Conservation (phyloP, 148 eudicot species). For the Rhododendron henanense region DNA sequence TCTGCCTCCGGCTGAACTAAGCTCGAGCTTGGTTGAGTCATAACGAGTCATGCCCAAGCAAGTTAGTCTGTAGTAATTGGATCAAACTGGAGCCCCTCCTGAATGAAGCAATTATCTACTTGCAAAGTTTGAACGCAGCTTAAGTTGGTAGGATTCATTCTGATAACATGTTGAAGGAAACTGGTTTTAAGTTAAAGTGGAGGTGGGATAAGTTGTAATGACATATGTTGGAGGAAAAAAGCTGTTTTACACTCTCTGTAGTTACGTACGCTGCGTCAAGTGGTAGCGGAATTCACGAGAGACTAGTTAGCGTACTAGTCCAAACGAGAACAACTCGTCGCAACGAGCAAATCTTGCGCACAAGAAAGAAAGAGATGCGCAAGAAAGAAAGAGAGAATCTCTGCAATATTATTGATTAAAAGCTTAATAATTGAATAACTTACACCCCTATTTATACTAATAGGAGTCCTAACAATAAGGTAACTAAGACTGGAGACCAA, state of each 20-base stretch:
- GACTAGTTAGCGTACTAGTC: too few species aligned
- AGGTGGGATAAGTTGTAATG: background rate
- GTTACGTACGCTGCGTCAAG: background rate
- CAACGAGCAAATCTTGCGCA: too few species aligned
- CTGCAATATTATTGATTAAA: too few species aligned
- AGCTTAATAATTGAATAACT: too few species aligned
- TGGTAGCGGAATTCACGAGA: too few species aligned
- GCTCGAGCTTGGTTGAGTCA: background rate
- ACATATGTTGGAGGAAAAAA: background rate
- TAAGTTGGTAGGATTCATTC: background rate
- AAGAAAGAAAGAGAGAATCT: too few species aligned
- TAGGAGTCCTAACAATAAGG: too few species aligned
- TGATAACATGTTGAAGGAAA: too few species aligned
- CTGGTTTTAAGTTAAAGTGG: background rate
- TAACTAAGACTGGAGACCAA: too few species aligned
- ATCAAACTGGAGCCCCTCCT: background rate
- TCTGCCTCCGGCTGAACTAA: background rate
- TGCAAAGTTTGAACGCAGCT: background rate
- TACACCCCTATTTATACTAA: too few species aligned
- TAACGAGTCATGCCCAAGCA: background rate
- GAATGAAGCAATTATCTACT: background rate
- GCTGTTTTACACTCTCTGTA: background rate
- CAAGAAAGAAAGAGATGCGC: too few species aligned
- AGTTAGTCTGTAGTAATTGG: background rate
- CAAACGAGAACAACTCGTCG: too few species aligned